Base-by-base conservation (phyloP, 1,139 yeast genomes). In the Yamadazyma atlantica region DNA sequence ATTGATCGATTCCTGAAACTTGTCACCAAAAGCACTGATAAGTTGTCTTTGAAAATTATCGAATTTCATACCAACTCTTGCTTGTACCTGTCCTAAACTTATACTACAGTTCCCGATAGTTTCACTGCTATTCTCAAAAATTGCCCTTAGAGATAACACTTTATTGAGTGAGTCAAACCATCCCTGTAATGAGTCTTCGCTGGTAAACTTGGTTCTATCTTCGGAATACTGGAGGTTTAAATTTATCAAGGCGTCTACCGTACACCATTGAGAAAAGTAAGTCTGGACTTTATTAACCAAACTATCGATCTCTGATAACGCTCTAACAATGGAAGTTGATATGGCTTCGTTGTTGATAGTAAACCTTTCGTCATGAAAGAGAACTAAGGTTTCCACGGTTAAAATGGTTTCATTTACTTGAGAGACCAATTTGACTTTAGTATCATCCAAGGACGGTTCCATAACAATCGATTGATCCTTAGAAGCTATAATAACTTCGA, bases 181-280 rank as follows among this genome's bases (percentile, higher is more conserved):
- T 11, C 50, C 47, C 0, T 49, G 45, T 33, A 82, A 49, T 16
- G 68, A 60, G 2, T 69, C 48, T 27, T 19, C 46, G 42, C 44
- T 54, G 52, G 32, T 69, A 54, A 37, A 38, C 29, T 46, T 46
- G 2, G 23, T 24, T 12, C 58, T 33, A 27, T 59, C 66, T 6
- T 50, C 53, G 1, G 49, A 50, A 4, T 50, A 41, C 9, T 54
- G 44, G 17, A 60, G 41, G 38, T 63, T 51, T 19, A 62, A 43
- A 17, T 77, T 83, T 86, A 90, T 82, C 4, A 85, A 57, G 2
- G 71, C 60, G 50, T 82, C 85, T 24, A 83, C 64, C 22, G 61
- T 62, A 7, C 57, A 54, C 95, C 95, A 87, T 23, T 65, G 60
- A 2, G 51, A 45, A 14, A 72, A 55, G 46, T 77, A 80, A 0